phyloP scores from a whole-genome alignment of 2,329 filamentous ascomycete species.

The Aspergillus versicolor region DNA sequence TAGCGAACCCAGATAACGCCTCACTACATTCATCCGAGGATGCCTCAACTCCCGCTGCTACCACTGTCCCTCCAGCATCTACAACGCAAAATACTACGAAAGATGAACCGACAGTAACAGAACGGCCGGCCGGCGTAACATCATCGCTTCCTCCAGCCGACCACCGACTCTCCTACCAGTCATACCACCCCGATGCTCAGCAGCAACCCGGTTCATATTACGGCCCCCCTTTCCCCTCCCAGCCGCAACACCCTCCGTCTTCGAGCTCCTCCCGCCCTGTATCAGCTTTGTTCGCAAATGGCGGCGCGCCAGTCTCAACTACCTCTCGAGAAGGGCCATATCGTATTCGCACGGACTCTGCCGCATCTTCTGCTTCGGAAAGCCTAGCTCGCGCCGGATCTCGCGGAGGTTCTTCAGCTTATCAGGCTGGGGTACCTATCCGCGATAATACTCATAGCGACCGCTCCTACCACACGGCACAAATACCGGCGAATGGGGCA shows the following conservation, averaged over 20 bases:
- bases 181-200: slow-evolving; percentile 46
- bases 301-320: slow-evolving; percentile 38
- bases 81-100: slow-evolving; percentile 23
- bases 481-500: slow-evolving; percentile 59
- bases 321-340: slow-evolving; percentile 45
- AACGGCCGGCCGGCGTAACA: slow-evolving; percentile 22
- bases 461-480: slow-evolving; percentile 64
- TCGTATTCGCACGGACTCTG: slow-evolving; percentile 59
- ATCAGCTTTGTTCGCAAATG: slow-evolving; percentile 50
- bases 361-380: slow-evolving; percentile 57
- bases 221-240: slow-evolving; percentile 39
- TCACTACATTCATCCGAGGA: slow-evolving; percentile 42
- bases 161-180: slow-evolving; percentile 44
- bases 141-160: slow-evolving; percentile 28
- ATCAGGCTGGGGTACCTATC: slow-evolving; percentile 61
- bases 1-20: slow-evolving; percentile 89
- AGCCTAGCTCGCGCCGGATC: slow-evolving; percentile 62
- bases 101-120: slow-evolving; percentile 20
- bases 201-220: slow-evolving; percentile 45
- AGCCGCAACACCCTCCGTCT: slow-evolving; percentile 36
- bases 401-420: slow-evolving; percentile 58
- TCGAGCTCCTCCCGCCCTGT: slow-evolving; percentile 44
- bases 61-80: slow-evolving; percentile 23
- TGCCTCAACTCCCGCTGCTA: slow-evolving; percentile 24
- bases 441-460: slow-evolving; percentile 70